Evolutionary conservation across 2,329 filamentous ascomycete species (phyloP).

Genomic region (Calonectria pseudoturangicola): DNA sequence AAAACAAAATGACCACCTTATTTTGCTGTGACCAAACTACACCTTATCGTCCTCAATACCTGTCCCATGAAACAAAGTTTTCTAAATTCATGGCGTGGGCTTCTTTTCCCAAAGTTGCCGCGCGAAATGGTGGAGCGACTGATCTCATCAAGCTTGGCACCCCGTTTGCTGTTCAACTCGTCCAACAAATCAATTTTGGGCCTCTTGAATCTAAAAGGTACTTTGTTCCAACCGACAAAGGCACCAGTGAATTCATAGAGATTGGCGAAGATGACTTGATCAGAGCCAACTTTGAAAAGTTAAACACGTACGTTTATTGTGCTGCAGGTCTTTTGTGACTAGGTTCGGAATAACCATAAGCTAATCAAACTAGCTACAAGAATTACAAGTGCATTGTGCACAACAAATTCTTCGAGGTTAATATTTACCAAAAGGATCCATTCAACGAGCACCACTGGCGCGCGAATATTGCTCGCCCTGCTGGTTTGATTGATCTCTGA

Average conservation of each 20-base stretch:
- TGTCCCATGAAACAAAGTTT: slow-evolving; percentile 35
- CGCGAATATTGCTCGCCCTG: slow-evolving; percentile 34
- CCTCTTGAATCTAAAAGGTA: slow-evolving; percentile 38
- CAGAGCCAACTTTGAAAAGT: slow-evolving; percentile 38
- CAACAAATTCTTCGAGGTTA: slow-evolving; percentile 43
- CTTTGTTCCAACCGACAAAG: slow-evolving; percentile 21
- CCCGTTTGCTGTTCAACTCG: slow-evolving; percentile 37
- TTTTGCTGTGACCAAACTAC: slow-evolving; percentile 31
- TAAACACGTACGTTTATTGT: slow-evolving; percentile 34
- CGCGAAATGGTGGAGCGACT: neutral
- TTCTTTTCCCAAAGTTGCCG: neutral
- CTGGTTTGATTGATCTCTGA: slow-evolving; percentile 34
- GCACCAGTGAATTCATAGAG: slow-evolving; percentile 7
- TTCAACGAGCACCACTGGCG: slow-evolving; percentile 44
- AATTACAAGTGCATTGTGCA: slow-evolving; percentile 38
- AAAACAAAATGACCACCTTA: slow-evolving; percentile 25
- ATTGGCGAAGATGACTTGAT: slow-evolving; percentile 28
- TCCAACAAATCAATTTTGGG: slow-evolving; percentile 41
- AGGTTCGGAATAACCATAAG: too few species aligned
- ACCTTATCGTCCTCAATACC: slow-evolving; percentile 31
- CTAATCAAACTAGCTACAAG: slow-evolving; percentile 32
- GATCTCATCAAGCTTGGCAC: neutral
- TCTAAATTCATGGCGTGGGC: slow-evolving; percentile 33
- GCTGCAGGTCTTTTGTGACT: too few species aligned
- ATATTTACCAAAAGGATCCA: slow-evolving; percentile 40